Evolutionary conservation across 2,329 filamentous ascomycete species (phyloP), one percentile per base, ranked within the genome.

Genomic region (Penicillium brevicompactum): DNA sequence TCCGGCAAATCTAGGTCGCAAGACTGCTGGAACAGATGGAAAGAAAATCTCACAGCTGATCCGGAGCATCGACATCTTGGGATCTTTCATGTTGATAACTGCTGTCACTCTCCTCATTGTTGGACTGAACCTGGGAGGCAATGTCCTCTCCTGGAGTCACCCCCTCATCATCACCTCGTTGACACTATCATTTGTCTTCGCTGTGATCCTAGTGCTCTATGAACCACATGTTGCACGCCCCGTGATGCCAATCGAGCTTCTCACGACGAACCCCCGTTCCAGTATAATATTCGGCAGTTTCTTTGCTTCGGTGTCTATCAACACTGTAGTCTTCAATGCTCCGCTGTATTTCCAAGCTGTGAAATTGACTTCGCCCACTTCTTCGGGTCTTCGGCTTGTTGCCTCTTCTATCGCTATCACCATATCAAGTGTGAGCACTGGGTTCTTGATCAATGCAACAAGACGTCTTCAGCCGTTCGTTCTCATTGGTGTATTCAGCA

Each of bases 311-410:
- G 70, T 82, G 14, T 76, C 78, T 1, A 71, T 80, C 56, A 80
- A 82, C 57, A 80, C 79, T 2, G 84, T 89, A 60, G 76, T 89
- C 14, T 90, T 90, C 74, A 87, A 87, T 65, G 85, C 85, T 5
- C 89, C 89, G 0, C 77, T 92, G 7, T 92, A 87, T 76, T 92
- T 90, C 74, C 88, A 91, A 69, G 87, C 86, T 37, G 88, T 91
- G 24, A 85, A 90, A 46, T 80, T 89, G 49, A 85, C 87, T 55
- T 82, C 80, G 5, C 86, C 89, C 14, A 91, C 89, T 0, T 77
- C 80, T 22, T 90, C 89, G 0, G 89, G 89, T n/a, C 82, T 91
- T 27, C 83, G 86, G 42, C 85, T 92, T 50, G 81, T 90, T 18
- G 77, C 87, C 6, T 85, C 87, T 4, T 84, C 85, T 0, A 62